These are phyloP conservation scores for Agapanthus africanus DNA, from an alignment of 106 monocot genomes.

Conservation along the genomic window DNA sequence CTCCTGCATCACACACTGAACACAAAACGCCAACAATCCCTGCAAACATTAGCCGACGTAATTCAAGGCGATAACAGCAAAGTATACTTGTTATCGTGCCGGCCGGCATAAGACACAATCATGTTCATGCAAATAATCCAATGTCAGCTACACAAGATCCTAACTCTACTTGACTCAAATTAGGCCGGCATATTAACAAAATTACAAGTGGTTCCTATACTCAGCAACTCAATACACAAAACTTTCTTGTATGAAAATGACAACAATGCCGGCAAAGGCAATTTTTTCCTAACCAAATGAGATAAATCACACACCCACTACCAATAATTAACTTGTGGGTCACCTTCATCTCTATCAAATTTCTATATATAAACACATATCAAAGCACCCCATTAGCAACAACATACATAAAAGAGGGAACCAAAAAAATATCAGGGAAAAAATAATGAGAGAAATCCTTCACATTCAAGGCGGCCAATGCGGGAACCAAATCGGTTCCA, in stretches of 20 bases:
- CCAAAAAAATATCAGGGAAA: no score
- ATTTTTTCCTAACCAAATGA: not conserved
- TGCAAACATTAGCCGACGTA: not conserved
- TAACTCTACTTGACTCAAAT: not conserved
- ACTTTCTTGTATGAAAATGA: not conserved
- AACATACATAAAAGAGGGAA: not conserved
- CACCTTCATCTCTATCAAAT: not conserved
- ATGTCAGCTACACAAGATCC: not conserved
- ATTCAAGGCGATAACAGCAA: constrained; percentile 1
- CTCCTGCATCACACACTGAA: not conserved
- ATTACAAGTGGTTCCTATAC: not conserved
- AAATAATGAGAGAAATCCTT: constrained; percentile 21
- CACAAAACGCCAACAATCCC: not conserved
- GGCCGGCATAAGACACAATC: constrained; percentile 4
- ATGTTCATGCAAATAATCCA: constrained; percentile 7
- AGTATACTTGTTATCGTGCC: not conserved
- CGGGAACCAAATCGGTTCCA: constrained; percentile 22
- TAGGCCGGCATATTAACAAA: constrained; percentile 5
- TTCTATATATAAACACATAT: constrained; percentile 1
- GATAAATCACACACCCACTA: not conserved
- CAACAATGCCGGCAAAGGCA: constrained; percentile 9
- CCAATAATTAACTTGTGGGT: constrained; percentile 10
- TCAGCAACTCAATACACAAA: not conserved
- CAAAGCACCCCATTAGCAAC: not conserved
- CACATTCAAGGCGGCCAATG: constrained; percentile 23